phyloP scores from a whole-genome alignment of 2,329 filamentous ascomycete genomes.

The Fusarium sp. region DNA sequence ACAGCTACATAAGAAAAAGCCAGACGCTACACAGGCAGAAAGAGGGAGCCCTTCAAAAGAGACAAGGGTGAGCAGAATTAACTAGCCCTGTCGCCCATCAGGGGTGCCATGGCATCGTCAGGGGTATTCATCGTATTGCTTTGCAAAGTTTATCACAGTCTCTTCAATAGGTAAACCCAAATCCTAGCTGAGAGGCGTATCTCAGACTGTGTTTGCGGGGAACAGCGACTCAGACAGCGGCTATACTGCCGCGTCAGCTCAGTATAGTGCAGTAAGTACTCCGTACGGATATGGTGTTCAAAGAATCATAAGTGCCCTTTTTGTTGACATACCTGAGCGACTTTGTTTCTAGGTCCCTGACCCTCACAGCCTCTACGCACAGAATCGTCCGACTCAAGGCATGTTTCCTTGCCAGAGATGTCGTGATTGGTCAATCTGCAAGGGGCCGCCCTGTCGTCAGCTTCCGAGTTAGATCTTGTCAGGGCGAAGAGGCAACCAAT shows the following conservation, averaged over 20 bases:
- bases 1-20: slow-evolving; percentile 24
- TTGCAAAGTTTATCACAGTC: slow-evolving; percentile 22
- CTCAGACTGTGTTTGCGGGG: slow-evolving; percentile 3
- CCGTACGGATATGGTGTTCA: neutral
- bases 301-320: slow-evolving; percentile 24
- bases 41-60: slow-evolving; percentile 24
- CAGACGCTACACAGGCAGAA: slow-evolving; percentile 25
- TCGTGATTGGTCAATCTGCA: slow-evolving; percentile 46
- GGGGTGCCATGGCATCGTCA: slow-evolving; percentile 44
- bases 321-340: slow-evolving; percentile 12
- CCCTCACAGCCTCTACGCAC: slow-evolving; percentile 8
- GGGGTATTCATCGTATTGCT: slow-evolving; percentile 25
- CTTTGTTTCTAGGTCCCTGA: slow-evolving; percentile 11
- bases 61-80: slow-evolving; percentile 20
- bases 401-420: slow-evolving; percentile 8
- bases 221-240: slow-evolving; percentile 13
- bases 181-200: slow-evolving; percentile 4
- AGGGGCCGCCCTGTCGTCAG: slow-evolving; percentile 43
- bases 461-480: slow-evolving; percentile 44
- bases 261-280: neutral
- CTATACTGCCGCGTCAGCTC: slow-evolving; percentile 9
- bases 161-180: slow-evolving; percentile 8
- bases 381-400: slow-evolving; percentile 24
- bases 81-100: slow-evolving; percentile 25
- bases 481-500: slow-evolving; percentile 50